phyloP scores from a whole-genome alignment of 2,329 filamentous ascomycete genomes.

The Hypoxylon sp. region DNA sequence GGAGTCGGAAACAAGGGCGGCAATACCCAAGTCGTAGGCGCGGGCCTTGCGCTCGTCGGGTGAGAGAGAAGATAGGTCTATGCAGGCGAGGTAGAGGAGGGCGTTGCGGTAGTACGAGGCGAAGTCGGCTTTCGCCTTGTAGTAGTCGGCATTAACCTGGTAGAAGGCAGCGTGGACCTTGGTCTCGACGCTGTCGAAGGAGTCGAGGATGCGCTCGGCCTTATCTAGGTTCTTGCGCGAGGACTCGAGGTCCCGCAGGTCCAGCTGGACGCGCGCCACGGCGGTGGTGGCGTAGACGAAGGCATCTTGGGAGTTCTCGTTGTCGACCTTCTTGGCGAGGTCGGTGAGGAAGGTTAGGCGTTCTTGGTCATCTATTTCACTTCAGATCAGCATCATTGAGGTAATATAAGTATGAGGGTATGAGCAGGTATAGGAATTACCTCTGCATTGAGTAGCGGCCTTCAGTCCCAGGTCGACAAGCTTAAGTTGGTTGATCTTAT shows the following conservation, averaged over 20 bases:
- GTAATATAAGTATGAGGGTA: neutral
- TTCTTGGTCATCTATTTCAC: constrained; percentile 82
- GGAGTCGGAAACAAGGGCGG: constrained; percentile 90
- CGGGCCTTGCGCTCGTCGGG: constrained; percentile 82
- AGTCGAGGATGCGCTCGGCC: constrained; percentile 89
- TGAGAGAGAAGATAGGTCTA: constrained; percentile 83
- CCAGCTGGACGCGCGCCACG: constrained; percentile 88
- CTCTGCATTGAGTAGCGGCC: constrained; percentile 86
- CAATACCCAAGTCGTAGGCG: constrained; percentile 93
- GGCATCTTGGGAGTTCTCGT: constrained; percentile 93
- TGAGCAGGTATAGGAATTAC: constrained; percentile 59
- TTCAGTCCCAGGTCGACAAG: constrained; percentile 91
- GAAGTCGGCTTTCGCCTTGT: constrained; percentile 93
- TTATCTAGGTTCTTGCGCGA: constrained; percentile 88
- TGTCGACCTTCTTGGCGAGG: constrained; percentile 89
- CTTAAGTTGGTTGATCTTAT: constrained; percentile 99
- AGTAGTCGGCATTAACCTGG: constrained; percentile 93
- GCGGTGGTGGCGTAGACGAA: constrained; percentile 94
- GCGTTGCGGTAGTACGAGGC: constrained; percentile 98
- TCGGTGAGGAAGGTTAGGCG: constrained; percentile 87
- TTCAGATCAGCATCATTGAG: constrained; percentile 10
- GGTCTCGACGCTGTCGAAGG: constrained; percentile 94
- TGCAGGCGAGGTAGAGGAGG: constrained; percentile 96
- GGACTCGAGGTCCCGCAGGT: constrained; percentile 82
- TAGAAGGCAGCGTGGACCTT: constrained; percentile 98